phyloP scores from a whole-genome alignment of 2,329 filamentous ascomycete species.

The Fusarium veterinarium region DNA sequence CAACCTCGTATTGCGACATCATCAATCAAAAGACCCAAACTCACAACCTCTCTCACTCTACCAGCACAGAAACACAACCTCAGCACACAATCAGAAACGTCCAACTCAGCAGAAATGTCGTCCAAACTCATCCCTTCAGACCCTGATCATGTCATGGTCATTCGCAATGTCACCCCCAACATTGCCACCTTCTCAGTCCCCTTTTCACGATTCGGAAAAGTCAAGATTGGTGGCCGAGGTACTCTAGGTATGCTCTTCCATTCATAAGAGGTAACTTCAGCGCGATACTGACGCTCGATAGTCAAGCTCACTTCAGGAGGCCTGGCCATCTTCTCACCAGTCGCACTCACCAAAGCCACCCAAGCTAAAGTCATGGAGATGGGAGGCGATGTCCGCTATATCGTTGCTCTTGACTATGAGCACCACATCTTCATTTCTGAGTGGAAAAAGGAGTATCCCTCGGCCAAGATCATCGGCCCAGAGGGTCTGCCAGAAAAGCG shows the following conservation, averaged over 20 bases:
- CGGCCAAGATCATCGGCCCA: constrained; percentile 83
- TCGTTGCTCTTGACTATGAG: constrained; percentile 88
- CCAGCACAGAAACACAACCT: constrained; percentile 6
- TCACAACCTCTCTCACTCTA: not conserved
- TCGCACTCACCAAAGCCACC: constrained; percentile 82
- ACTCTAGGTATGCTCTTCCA: constrained; percentile 75
- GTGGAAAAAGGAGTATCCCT: constrained; percentile 84
- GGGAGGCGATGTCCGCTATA: constrained; percentile 80
- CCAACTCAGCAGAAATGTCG: constrained; percentile 60
- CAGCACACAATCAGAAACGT: constrained; percentile 15
- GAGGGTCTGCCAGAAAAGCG: constrained; percentile 88
- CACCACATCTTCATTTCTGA: constrained; percentile 94
- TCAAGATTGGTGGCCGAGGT: constrained; percentile 87
- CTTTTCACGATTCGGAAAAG: constrained; percentile 81
- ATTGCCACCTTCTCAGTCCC: constrained; percentile 84
- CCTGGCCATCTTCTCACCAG: constrained; percentile 92
- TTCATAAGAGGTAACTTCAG: not conserved
- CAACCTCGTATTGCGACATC: not conserved
- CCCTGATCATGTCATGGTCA: constrained; percentile 88
- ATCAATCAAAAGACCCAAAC: not conserved
- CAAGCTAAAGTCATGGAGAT: constrained; percentile 71
- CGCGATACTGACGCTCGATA: constrained; percentile 47
- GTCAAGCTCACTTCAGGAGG: constrained; percentile 82
- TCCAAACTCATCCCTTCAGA: constrained; percentile 74
- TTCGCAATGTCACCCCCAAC: constrained; percentile 83